These are phyloP conservation scores for Colletotrichum simmondsii DNA, from an alignment of 2,329 filamentous ascomycete genomes.

Conservation along the genomic window DNA sequence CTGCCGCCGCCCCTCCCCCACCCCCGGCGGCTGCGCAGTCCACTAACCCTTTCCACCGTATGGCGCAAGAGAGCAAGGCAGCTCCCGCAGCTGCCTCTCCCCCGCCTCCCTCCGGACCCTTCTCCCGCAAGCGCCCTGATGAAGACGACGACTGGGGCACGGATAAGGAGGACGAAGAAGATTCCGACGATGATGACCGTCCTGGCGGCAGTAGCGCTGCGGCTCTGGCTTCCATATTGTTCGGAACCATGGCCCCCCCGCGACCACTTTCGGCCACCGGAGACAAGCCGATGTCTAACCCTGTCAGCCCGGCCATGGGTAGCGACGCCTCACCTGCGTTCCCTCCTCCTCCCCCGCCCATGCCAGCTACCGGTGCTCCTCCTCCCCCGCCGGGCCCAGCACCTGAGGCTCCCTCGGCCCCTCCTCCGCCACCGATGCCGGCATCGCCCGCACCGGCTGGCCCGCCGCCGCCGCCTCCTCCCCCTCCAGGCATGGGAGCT, in stretches of 20 bases:
- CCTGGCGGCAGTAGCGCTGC: slow-evolving; percentile 87
- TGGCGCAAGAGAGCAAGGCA: slow-evolving; percentile 72
- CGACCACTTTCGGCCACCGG: slow-evolving; percentile 87
- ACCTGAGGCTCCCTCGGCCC: slow-evolving; percentile 37
- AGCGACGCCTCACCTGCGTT: slow-evolving; percentile 48
- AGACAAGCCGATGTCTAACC: slow-evolving; percentile 65
- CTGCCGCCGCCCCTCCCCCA: slow-evolving; percentile 53
- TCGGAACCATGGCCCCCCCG: slow-evolving; percentile 96
- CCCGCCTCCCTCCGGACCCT: slow-evolving; percentile 57
- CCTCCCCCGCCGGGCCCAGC: slow-evolving; percentile 41
- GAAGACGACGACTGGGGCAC: slow-evolving; percentile 86
- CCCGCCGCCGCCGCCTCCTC: slow-evolving; percentile 54
- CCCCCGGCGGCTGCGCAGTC: slow-evolving; percentile 59
- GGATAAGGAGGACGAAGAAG: slow-evolving; percentile 68
- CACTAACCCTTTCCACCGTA: slow-evolving; percentile 96
- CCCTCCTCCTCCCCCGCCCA: slow-evolving; percentile 42
- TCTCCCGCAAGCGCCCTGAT: slow-evolving; percentile 65
- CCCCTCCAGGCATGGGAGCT: slow-evolving; percentile 50
- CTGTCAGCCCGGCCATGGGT: slow-evolving; percentile 52
- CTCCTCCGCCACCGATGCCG: slow-evolving; percentile 48
- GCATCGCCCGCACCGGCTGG: slow-evolving; percentile 43
- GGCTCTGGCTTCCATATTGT: slow-evolving; percentile 92
- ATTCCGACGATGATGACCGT: slow-evolving; percentile 80
- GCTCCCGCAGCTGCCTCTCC: slow-evolving; percentile 45
- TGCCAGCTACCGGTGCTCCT: slow-evolving; percentile 42